Evolutionary conservation across 139 green algal genomes (phyloP).

Genomic region (Diplosphaera chodatii): DNA sequence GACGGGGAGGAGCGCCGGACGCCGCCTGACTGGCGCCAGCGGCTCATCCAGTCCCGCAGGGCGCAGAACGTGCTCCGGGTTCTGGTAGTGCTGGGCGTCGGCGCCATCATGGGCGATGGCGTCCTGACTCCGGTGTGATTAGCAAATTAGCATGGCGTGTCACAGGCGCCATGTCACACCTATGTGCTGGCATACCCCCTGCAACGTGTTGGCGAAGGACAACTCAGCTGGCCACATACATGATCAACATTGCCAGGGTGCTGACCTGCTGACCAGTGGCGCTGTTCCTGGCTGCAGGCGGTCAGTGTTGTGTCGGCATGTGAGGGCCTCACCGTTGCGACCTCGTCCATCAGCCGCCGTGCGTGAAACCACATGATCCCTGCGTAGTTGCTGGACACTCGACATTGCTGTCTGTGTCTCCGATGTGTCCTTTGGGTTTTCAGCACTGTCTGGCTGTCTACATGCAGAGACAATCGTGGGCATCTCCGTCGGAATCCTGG

Average conservation of each 20-base stretch:
- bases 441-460: neutral
- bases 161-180: neutral
- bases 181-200: no score
- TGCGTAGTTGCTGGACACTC: no score
- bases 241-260: no score
- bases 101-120: slow-evolving; percentile 30
- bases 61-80: slow-evolving; percentile 11
- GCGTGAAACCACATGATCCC: neutral
- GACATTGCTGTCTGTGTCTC: no score
- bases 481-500: slow-evolving; percentile 30
- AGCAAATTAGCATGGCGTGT: neutral
- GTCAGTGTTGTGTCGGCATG: neutral
- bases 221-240: no score
- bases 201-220: no score
- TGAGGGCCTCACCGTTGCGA: neutral
- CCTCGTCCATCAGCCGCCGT: slow-evolving; percentile 8
- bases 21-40: slow-evolving; percentile 8
- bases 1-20: slow-evolving; percentile 4
- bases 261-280: neutral
- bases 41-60: neutral
- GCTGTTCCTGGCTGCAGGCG: neutral
- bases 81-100: slow-evolving; percentile 23
- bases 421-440: no score
- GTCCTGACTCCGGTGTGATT: slow-evolving; percentile 24
- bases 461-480: slow-evolving; percentile 16